Conservation (phyloP, 768 basidiomycete species). For the Trametes cubensis region DNA sequence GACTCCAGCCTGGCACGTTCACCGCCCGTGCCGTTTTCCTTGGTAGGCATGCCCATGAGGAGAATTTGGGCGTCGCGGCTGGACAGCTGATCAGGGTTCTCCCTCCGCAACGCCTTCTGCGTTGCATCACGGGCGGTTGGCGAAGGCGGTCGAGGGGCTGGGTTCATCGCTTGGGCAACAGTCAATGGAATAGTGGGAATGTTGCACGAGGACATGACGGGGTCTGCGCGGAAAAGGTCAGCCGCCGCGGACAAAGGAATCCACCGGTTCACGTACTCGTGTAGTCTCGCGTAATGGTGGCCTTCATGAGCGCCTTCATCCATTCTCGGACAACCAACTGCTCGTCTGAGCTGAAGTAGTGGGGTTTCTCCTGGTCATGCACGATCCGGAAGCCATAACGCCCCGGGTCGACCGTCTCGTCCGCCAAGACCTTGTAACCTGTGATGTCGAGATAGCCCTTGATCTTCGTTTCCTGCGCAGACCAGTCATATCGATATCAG, state of each 20-base stretch:
- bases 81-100: constrained; percentile 82
- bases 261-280: constrained; percentile 55
- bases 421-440: constrained; percentile 91
- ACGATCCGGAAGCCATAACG: constrained; percentile 94
- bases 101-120: constrained; percentile 82
- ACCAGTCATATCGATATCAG: constrained; percentile 3
- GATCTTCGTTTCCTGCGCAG: constrained; percentile 80
- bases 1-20: constrained; percentile 57
- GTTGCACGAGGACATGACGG: constrained; percentile 95
- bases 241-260: constrained; percentile 9
- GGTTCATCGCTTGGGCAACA: constrained; percentile 96
- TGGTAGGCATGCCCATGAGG: constrained; percentile 56
- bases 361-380: constrained; percentile 83
- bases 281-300: constrained; percentile 94
- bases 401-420: constrained; percentile 90
- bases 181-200: constrained; percentile 94
- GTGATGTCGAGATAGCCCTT: constrained; percentile 94
- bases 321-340: constrained; percentile 86
- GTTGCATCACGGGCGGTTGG: constrained; percentile 86
- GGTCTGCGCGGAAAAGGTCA: constrained; percentile 52
- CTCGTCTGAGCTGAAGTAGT: constrained; percentile 92
- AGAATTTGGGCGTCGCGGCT: constrained; percentile 77
- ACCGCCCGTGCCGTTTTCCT: constrained; percentile 39
- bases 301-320: constrained; percentile 99
- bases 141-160: constrained; percentile 92